Percentiles rank a stretch among this genome's conserved stretches.
Evolutionary conservation across 2,329 filamentous ascomycete species (phyloP).

Genomic region (Arachnomyces sp.): DNA sequence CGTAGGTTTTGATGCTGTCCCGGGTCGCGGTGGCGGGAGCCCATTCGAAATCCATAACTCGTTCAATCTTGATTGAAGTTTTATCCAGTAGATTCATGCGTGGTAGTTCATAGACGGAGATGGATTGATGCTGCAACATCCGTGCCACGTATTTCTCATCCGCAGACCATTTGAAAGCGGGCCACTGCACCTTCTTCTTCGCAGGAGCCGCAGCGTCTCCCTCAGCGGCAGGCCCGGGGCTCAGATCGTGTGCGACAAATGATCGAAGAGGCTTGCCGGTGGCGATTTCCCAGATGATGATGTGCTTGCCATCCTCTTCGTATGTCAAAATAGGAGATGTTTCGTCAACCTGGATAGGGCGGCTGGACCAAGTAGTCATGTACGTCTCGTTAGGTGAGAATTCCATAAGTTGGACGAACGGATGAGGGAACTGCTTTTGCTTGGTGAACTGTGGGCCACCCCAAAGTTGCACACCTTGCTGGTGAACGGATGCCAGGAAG

Average conservation of each 20-base stretch:
- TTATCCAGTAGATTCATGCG: slow-evolving; percentile 87
- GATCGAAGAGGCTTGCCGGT: slow-evolving; percentile 85
- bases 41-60: slow-evolving; percentile 97
- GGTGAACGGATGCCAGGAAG: slow-evolving; percentile 88
- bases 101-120: slow-evolving; percentile 84
- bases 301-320: slow-evolving; percentile 98
- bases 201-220: slow-evolving; percentile 56
- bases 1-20: slow-evolving; percentile 81
- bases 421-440: slow-evolving; percentile 88
- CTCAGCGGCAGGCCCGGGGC: slow-evolving; percentile 47
- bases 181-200: slow-evolving; percentile 96
- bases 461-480: slow-evolving; percentile 96
- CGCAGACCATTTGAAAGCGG: slow-evolving; percentile 97
- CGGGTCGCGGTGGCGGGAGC: slow-evolving; percentile 74
- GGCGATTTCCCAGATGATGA: slow-evolving; percentile 95
- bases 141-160: slow-evolving; percentile 96
- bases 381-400: slow-evolving; percentile 93
- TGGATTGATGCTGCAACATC: slow-evolving; percentile 77
- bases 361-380: slow-evolving; percentile 91
- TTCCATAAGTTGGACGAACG: slow-evolving; percentile 89
- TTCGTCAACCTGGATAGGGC: slow-evolving; percentile 86
- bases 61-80: slow-evolving; percentile 90
- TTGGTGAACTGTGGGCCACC: slow-evolving; percentile 83
- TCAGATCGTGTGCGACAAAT: slow-evolving; percentile 78
- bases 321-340: slow-evolving; percentile 71